Evolutionary conservation across 2,329 filamentous ascomycete species (phyloP).

Genomic region (Zymoseptoria crescenta): DNA sequence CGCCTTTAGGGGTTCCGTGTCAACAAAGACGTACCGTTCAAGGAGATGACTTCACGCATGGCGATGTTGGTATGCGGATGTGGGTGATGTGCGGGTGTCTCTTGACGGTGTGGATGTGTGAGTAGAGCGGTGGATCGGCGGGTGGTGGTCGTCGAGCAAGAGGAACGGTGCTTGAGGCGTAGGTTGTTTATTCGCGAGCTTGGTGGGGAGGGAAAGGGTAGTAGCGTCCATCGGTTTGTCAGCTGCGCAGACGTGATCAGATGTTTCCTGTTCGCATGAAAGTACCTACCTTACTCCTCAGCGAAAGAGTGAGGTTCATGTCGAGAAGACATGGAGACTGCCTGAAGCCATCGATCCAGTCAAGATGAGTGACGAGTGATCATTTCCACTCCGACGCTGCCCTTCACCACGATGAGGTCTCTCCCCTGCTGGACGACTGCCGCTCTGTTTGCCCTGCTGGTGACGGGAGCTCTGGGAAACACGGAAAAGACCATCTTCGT

Average conservation of each 20-base stretch:
- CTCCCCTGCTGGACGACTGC: conserved; percentile 11
- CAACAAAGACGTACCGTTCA: conserved; percentile 70
- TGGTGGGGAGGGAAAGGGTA: too few species aligned
- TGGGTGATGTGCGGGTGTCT: conserved; percentile 12
- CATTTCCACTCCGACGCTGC: background rate
- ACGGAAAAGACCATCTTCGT: conserved; percentile 88
- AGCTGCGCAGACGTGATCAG: too few species aligned
- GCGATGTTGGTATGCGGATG: conserved; percentile 36
- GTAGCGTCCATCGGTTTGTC: too few species aligned
- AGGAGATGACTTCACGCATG: conserved; percentile 99
- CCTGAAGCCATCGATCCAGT: background rate
- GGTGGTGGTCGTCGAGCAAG: conserved; percentile 9
- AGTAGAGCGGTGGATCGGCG: conserved; percentile 4
- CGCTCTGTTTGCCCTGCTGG: conserved; percentile 21
- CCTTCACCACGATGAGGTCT: conserved; percentile 19
- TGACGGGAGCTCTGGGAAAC: conserved; percentile 51
- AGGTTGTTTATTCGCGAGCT: too few species aligned
- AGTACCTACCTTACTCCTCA: too few species aligned
- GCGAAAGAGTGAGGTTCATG: background rate
- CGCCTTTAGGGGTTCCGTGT: conserved; percentile 20
- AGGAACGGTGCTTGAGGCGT: too few species aligned
- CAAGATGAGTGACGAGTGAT: conserved; percentile 3
- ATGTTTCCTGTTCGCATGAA: too few species aligned
- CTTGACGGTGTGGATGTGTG: conserved; percentile 11
- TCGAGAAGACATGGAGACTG: background rate